These are phyloP conservation scores for Actinomortierella ambigua DNA, from an alignment of 371 early-diverging fungal genomes.

Conservation along the genomic window DNA sequence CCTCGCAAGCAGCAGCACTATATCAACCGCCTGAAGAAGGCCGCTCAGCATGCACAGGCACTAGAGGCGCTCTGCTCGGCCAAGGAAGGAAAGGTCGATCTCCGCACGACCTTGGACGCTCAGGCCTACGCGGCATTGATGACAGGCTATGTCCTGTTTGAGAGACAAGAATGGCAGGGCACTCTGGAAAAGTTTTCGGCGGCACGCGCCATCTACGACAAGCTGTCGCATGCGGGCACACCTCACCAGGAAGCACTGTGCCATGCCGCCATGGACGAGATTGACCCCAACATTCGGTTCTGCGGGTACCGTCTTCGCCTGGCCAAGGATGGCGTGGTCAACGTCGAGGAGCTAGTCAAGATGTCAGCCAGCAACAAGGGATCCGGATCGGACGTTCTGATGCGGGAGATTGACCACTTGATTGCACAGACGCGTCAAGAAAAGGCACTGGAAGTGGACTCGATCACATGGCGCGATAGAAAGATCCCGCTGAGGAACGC, in stretches of 20 bases:
- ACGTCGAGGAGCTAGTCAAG: conserved; percentile 58
- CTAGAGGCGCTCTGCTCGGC: conserved; percentile 59
- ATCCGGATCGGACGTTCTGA: conserved; percentile 49
- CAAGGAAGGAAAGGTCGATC: conserved; percentile 57
- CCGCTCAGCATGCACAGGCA: conserved; percentile 56
- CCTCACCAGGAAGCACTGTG: conserved; percentile 70
- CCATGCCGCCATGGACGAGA: conserved; percentile 73
- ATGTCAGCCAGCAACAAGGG: conserved; percentile 49
- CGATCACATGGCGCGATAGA: conserved; percentile 55
- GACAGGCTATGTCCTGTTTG: conserved; percentile 70
- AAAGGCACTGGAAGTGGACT: conserved; percentile 47
- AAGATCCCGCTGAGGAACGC: conserved; percentile 50
- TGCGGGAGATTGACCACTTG: conserved; percentile 49
- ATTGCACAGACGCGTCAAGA: conserved; percentile 47
- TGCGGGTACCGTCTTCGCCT: conserved; percentile 77
- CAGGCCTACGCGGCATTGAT: conserved; percentile 79
- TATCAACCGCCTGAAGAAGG: conserved; percentile 67
- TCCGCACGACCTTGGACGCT: conserved; percentile 61
- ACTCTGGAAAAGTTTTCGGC: conserved; percentile 69
- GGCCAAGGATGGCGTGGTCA: conserved; percentile 47
- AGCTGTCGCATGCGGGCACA: conserved; percentile 56
- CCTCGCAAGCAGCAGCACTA: conserved; percentile 72
- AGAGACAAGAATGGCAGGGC: conserved; percentile 72
- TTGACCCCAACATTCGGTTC: conserved; percentile 83
- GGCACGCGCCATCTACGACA: conserved; percentile 70